Base-by-base conservation (phyloP, 1,139 yeast species). In the Kodamaea fungicola region DNA sequence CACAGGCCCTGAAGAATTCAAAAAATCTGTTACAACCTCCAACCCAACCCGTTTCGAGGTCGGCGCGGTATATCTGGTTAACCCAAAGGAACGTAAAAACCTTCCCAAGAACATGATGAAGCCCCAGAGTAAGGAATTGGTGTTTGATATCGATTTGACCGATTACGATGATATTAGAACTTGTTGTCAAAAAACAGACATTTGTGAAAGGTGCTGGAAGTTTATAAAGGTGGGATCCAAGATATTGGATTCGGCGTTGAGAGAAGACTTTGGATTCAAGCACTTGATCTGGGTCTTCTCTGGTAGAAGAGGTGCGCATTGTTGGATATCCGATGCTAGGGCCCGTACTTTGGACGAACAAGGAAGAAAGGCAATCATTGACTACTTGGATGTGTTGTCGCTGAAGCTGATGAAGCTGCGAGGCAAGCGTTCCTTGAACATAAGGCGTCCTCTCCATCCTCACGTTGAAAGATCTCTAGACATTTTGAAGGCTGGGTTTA, bases 301-400 rank as follows among this genome's bases (percentile, higher is more conserved):
- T 0, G 99, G 99, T 33, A 83, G 99, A 69, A 85, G 99, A 74
- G 99, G 99, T 60, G 96, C 95, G 21, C 99, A 92, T 71, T 95
- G 97, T 51, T 92, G 99, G 99, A 75, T 92, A 21, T 86, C 96
- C 60, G 98, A 94, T 57, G 63, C 76, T 38, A 67, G 90, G 35
- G 96, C 97, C 0, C 69, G 97, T 40, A 55, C 61, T 2, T 63
- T 92, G 46, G 86, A 78, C 50, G 98, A 94, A 56, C 51, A 65
- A 3, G 76, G 78, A 40, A 75, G 99, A 50, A 72, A 83, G 47
- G 80, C 95, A 2, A 75, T 92, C 8, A 82, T 90, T 25, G 90
- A 86, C 46, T 92, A 92, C 56, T 62, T 94, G 53, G 94, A 87
- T 51, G 81, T 90, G 1, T 67, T 86, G 45, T 80, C 82, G 33